phyloP scores from a whole-genome alignment of 2,329 filamentous ascomycete species.

The Exophiala aquamarina region DNA sequence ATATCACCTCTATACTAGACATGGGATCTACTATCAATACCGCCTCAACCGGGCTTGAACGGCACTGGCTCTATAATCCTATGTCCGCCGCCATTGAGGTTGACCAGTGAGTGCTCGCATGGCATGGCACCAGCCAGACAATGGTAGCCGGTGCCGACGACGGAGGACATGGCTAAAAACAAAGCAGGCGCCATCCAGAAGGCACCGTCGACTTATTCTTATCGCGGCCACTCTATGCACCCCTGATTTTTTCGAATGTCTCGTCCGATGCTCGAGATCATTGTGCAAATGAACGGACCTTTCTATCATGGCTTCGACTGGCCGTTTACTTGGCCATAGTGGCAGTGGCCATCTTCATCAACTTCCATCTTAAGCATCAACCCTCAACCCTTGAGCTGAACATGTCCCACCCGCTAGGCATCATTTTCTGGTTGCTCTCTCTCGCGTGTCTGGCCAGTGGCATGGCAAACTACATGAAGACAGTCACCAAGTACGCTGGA shows the following conservation, averaged over 20 bases:
- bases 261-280: slow-evolving; percentile 67
- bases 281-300: slow-evolving; percentile 68
- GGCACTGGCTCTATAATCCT: slow-evolving; percentile 27
- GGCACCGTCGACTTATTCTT: slow-evolving; percentile 44
- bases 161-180: slow-evolving; percentile 2
- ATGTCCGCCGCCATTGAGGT: slow-evolving; percentile 20
- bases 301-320: slow-evolving; percentile 87
- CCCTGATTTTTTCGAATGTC: slow-evolving; percentile 66
- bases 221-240: slow-evolving; percentile 55
- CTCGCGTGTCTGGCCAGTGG: slow-evolving; percentile 75
- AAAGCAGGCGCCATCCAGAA: slow-evolving; percentile 26
- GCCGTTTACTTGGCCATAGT: slow-evolving; percentile 90
- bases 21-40: slow-evolving; percentile 1
- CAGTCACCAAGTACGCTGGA: slow-evolving; percentile 76
- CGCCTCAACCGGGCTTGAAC: slow-evolving; percentile 13
- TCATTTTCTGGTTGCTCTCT: slow-evolving; percentile 83
- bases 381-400: slow-evolving; percentile 70
- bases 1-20: no score
- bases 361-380: slow-evolving; percentile 80
- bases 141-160: neutral
- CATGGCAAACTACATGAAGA: slow-evolving; percentile 81
- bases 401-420: slow-evolving; percentile 79
- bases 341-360: slow-evolving; percentile 83
- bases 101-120: slow-evolving; percentile 14
- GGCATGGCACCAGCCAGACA: neutral